A percentile compares a stretch with the other conserved stretches of the same genome.
Evolutionary conservation across 1,284 basidiomycete species (phyloP).

Genomic region (Caloboletus firmus): DNA sequence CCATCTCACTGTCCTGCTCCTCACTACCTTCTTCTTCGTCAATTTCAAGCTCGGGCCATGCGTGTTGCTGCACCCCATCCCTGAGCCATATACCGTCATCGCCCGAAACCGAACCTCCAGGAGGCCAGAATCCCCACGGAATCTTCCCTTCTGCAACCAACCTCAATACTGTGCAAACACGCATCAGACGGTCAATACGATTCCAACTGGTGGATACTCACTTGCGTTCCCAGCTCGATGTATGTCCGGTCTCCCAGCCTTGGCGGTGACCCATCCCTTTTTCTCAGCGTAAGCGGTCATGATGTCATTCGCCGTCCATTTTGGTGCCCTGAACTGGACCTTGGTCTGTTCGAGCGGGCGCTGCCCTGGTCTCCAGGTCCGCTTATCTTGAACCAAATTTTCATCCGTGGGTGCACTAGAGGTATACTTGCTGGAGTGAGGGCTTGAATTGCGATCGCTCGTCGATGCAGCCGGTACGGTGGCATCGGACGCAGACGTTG

Average conservation of each 20-base stretch:
- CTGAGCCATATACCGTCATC: slow-evolving; percentile 62
- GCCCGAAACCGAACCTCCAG: slow-evolving; percentile 40
- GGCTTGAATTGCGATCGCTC: background rate
- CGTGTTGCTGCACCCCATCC: slow-evolving; percentile 33
- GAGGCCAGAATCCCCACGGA: slow-evolving; percentile 85
- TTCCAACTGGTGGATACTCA: slow-evolving; percentile 43
- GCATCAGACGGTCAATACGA: slow-evolving; percentile 6
- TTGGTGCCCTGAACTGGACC: slow-evolving; percentile 21
- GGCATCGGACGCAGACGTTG: background rate
- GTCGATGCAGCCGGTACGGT: background rate
- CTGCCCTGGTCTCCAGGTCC: slow-evolving; percentile 65
- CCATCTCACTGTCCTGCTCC: slow-evolving; percentile 20
- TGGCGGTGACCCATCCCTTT: slow-evolving; percentile 86
- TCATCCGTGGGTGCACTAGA: background rate
- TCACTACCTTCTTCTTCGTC: slow-evolving; percentile 35
- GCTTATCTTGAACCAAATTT: slow-evolving; percentile 51
- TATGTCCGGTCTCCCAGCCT: slow-evolving; percentile 83
- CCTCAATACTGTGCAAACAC: slow-evolving; percentile 61
- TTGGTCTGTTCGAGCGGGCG: slow-evolving; percentile 30
- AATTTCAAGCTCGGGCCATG: slow-evolving; percentile 35
- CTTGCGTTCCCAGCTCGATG: slow-evolving; percentile 87
- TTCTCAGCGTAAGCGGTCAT: slow-evolving; percentile 73
- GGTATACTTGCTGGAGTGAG: background rate
- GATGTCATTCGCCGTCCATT: slow-evolving; percentile 82
- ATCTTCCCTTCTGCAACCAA: slow-evolving; percentile 76